Conservation (phyloP, 306 rosid genomes). For the Pyrus betulifolia region DNA sequence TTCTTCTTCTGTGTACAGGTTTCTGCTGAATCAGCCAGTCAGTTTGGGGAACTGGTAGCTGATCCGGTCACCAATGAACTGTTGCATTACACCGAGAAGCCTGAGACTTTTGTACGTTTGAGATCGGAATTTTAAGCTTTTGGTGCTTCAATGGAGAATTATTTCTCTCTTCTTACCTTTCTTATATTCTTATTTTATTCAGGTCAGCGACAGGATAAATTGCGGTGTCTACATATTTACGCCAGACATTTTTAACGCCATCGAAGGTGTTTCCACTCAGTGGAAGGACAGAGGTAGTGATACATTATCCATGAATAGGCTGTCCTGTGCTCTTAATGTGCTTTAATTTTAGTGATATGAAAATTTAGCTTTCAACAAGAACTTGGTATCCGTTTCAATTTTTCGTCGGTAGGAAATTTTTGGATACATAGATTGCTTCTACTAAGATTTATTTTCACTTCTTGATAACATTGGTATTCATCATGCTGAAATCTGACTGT, state of each 20-base stretch:
- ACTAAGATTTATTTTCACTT: not conserved
- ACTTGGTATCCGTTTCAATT: not conserved
- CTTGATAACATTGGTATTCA: not conserved
- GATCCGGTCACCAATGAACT: constrained; percentile 84
- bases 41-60: constrained; percentile 90
- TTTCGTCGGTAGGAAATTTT: not conserved
- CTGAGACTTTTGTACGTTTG: constrained; percentile 86
- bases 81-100: constrained; percentile 92
- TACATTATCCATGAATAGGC: not conserved
- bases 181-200: constrained; percentile 12
- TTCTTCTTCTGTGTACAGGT: constrained; percentile 42
- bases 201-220: constrained; percentile 90
- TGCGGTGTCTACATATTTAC: constrained; percentile 92
- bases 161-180: not conserved
- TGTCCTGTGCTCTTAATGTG: not conserved
- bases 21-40: constrained; percentile 73
- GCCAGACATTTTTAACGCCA: constrained; percentile 70
- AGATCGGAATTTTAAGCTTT: not conserved
- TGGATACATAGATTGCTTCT: not conserved
- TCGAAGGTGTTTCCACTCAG: constrained; percentile 71
- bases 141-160: not conserved
- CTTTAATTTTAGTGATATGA: not conserved
- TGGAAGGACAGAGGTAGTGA: constrained; percentile 69
- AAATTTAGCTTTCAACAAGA: not conserved
- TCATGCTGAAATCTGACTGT: not conserved